Conservation (phyloP, 2,329 filamentous ascomycete genomes). For the Fusarium begoniae region DNA sequence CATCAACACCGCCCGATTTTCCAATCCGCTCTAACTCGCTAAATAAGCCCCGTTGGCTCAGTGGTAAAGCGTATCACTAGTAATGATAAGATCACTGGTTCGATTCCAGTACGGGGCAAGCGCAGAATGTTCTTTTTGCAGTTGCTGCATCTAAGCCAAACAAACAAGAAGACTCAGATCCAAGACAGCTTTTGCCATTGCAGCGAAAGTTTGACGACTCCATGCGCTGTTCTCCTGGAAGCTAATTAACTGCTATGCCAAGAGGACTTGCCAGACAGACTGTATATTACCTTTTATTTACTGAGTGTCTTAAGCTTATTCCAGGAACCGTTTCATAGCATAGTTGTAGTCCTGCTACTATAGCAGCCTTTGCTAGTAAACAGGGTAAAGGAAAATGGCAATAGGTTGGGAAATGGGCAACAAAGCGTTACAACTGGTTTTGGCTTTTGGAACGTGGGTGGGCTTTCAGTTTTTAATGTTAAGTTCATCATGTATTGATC, state of each 20-base stretch:
- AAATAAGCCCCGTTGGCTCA: not conserved
- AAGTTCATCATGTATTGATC: not conserved
- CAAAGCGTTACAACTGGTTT: not conserved
- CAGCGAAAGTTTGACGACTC: not conserved
- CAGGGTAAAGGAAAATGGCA: too few species aligned
- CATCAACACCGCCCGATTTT: too few species aligned
- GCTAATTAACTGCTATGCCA: too few species aligned
- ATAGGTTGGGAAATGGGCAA: too few species aligned
- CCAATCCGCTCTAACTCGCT: not conserved
- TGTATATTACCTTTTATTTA: not conserved
- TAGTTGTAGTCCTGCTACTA: too few species aligned
- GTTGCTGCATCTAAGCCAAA: too few species aligned
- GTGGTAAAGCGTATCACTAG: not conserved
- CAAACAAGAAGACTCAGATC: not conserved
- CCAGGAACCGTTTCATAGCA: too few species aligned
- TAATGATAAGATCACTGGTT: not conserved
- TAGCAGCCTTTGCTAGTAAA: too few species aligned
- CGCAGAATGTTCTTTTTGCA: not conserved
- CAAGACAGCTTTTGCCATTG: fast-evolving
- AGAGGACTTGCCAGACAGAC: not conserved
- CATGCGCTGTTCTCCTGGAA: not conserved
- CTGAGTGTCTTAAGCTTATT: not conserved
- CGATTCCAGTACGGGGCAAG: not conserved
- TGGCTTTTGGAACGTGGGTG: fast-evolving
- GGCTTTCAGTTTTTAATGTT: not conserved